A percentile compares a stretch with the other conserved stretches of the same genome.
phyloP scores from a whole-genome alignment of 2,329 filamentous ascomycete species.

The Pestalotiopsis sp. region DNA sequence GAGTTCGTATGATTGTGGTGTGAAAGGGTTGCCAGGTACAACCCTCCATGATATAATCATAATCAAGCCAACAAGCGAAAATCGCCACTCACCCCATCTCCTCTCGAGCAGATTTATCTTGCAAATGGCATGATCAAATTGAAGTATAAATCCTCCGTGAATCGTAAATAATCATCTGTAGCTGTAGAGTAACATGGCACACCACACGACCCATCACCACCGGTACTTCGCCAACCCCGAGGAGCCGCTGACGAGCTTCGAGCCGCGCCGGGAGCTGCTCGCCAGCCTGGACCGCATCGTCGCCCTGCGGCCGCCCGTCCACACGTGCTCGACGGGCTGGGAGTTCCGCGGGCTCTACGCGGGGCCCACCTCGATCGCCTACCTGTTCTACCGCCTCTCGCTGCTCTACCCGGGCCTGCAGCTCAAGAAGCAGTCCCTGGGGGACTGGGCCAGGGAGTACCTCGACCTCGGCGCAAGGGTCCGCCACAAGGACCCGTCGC shows the following conservation, averaged over 20 bases:
- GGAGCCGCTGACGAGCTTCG: slow-evolving; percentile 12
- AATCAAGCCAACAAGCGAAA: no score
- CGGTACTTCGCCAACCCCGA: slow-evolving; percentile 23
- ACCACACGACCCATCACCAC: neutral
- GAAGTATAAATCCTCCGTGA: neutral
- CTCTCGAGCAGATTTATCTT: neutral
- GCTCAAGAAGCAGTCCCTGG: slow-evolving; percentile 42
- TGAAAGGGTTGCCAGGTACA: neutral
- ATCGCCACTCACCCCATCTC: no score
- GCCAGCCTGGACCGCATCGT: slow-evolving; percentile 25
- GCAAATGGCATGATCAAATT: neutral
- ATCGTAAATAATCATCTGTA: no score
- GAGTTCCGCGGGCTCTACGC: slow-evolving; percentile 50
- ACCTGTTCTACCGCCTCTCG: slow-evolving; percentile 55
- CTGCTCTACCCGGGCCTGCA: slow-evolving; percentile 43
- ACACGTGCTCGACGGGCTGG: slow-evolving; percentile 31
- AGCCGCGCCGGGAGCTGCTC: slow-evolving; percentile 23
- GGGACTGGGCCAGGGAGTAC: slow-evolving; percentile 51
- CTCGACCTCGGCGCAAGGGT: slow-evolving; percentile 40
- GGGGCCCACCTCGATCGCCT: slow-evolving; percentile 59
- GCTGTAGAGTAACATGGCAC: neutral
- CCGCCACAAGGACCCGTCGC: slow-evolving; percentile 35
- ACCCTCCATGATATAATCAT: no score
- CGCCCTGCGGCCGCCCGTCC: slow-evolving; percentile 23
- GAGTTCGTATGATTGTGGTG: neutral